These are phyloP conservation scores for Psidium guajava DNA, from an alignment of 345 rosid species.

Conservation along the genomic window DNA sequence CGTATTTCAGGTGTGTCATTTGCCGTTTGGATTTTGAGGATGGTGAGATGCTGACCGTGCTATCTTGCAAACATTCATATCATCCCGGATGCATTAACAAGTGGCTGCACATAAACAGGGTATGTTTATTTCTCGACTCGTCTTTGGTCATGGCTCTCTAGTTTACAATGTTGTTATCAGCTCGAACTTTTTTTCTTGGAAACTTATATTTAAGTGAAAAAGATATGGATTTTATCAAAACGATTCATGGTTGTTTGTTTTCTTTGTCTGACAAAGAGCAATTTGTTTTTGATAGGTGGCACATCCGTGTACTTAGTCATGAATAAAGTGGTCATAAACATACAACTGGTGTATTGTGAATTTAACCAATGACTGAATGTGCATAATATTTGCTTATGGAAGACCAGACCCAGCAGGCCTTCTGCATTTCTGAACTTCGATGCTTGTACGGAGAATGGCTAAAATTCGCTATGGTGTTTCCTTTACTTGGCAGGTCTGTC, in stretches of 20 bases:
- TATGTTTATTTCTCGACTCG: constrained; percentile 1
- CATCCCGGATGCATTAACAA: constrained; percentile 88
- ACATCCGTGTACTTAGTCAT: background rate
- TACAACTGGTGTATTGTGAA: background rate
- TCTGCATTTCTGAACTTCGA: background rate
- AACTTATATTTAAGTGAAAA: background rate
- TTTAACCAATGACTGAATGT: background rate
- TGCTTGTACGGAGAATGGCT: background rate
- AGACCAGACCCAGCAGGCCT: background rate
- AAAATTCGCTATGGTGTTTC: background rate
- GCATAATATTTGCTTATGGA: background rate
- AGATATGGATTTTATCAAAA: background rate
- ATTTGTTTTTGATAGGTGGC: background rate
- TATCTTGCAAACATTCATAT: constrained; percentile 89
- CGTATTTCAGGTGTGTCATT: constrained; percentile 63
- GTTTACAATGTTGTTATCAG: background rate
- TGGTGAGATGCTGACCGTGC: constrained; percentile 66
- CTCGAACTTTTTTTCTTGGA: background rate
- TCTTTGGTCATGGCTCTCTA: background rate
- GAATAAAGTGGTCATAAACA: background rate
- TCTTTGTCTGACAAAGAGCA: background rate
- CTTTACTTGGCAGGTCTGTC: constrained; percentile 59
- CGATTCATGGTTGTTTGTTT: background rate
- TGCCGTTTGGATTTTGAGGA: constrained; percentile 90
- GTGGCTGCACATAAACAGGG: constrained; percentile 98